Percentiles rank a stretch among this genome's conserved stretches.
Conservation (phyloP, 2,329 filamentous ascomycete species). For the Calonectria pauciramosa region DNA sequence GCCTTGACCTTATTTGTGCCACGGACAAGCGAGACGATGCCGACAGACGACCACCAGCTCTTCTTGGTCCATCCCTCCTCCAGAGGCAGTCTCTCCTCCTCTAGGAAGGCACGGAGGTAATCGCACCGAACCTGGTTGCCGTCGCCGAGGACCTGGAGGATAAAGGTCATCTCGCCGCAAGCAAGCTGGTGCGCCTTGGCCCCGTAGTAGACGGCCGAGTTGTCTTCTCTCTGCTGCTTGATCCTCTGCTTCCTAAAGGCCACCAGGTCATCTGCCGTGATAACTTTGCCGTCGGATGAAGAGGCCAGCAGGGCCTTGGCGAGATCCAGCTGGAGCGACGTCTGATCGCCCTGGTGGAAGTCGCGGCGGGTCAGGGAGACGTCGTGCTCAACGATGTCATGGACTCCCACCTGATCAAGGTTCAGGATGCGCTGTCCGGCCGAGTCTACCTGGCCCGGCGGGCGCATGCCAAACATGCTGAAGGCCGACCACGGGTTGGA, state of each 20-base stretch:
- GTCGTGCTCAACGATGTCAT: constrained; percentile 40
- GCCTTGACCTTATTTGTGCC: not conserved
- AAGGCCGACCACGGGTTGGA: constrained; percentile 38
- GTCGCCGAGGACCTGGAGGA: constrained; percentile 38
- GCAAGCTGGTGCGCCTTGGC: constrained; percentile 34
- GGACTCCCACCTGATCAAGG: constrained; percentile 38
- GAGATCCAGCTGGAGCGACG: constrained; percentile 33
- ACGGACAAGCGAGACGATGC: constrained; percentile 35
- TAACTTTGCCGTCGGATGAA: constrained; percentile 37
- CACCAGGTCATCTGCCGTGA: constrained; percentile 37
- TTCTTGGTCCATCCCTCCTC: constrained; percentile 37
- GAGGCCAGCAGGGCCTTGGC: constrained; percentile 33
- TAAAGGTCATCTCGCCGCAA: constrained; percentile 39
- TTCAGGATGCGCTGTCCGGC: constrained; percentile 36
- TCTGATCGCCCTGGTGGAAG: constrained; percentile 38
- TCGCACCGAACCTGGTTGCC: constrained; percentile 25
- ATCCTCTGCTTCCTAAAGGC: constrained; percentile 39
- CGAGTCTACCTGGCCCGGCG: constrained; percentile 35
- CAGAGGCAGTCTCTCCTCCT: constrained; percentile 39
- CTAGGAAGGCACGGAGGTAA: constrained; percentile 38
- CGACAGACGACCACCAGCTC: constrained; percentile 37
- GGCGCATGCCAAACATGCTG: constrained; percentile 39
- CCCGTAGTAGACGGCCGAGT: constrained; percentile 33
- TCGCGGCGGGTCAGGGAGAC: constrained; percentile 42
- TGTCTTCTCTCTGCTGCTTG: constrained; percentile 31